Conservation (phyloP, 805 yeast species). For the Komagataella populi region DNA sequence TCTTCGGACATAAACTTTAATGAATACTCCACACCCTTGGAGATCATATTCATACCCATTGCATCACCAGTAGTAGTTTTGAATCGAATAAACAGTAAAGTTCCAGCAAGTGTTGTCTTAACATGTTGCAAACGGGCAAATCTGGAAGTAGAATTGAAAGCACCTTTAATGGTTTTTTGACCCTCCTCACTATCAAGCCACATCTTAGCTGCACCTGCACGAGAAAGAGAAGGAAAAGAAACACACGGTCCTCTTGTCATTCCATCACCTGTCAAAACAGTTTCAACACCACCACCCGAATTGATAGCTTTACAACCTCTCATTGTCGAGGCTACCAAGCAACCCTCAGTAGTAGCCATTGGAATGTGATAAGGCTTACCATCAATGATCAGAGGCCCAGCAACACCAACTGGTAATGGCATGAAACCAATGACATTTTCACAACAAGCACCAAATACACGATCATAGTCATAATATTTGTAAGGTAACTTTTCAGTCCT, state of each 20-base stretch:
- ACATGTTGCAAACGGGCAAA: conserved; percentile 89
- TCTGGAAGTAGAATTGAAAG: conserved; percentile 92
- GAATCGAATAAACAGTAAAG: conserved; percentile 76
- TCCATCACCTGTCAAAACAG: conserved; percentile 90
- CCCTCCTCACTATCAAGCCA: conserved; percentile 98
- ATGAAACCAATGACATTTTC: conserved; percentile 95
- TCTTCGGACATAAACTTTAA: conserved; percentile 75
- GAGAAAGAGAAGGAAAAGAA: conserved; percentile 60
- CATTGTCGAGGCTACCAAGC: conserved; percentile 96
- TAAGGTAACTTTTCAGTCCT: conserved; percentile 66
- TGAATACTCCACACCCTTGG: conserved; percentile 91
- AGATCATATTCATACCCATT: conserved; percentile 99
- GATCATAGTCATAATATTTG: conserved; percentile 75
- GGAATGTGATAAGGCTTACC: conserved; percentile 85
- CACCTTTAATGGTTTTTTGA: conserved; percentile 63
- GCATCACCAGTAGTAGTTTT: conserved; percentile 99
- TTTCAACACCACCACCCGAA: conserved; percentile 90
- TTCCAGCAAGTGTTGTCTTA: conserved; percentile 92
- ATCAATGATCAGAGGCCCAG: conserved; percentile 91
- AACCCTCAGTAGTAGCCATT: conserved; percentile 99
- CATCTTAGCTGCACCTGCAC: conserved; percentile 90
- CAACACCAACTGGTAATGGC: conserved; percentile 96
- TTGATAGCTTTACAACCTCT: conserved; percentile 98
- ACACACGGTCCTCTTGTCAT: conserved; percentile 99
- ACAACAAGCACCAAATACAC: conserved; percentile 98